A percentile compares a stretch with the other conserved stretches of the same genome.
Conservation (phyloP, 164 flowering plant species). For the Warburgia ugandensis region DNA sequence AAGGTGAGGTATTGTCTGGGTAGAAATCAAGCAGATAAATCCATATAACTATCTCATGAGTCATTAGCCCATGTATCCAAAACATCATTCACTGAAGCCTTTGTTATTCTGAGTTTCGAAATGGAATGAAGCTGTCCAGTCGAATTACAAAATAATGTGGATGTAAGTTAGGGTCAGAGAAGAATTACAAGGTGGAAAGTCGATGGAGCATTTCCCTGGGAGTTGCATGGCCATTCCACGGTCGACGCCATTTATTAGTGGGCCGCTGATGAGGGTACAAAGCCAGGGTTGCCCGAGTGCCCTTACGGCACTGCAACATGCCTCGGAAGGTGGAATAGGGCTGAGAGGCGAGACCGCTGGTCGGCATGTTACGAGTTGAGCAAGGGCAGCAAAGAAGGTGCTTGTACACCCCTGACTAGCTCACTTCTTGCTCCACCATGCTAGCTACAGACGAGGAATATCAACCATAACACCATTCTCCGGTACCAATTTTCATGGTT, state of each 20-base stretch:
- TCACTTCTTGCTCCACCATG: conserved; percentile 25
- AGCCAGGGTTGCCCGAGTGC: conserved; percentile 76
- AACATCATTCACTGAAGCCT: too few species aligned
- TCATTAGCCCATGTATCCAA: too few species aligned
- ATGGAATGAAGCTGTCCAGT: too few species aligned
- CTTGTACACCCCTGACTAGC: conserved; percentile 40
- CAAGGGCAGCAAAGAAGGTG: conserved; percentile 71
- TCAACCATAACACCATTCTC: background rate
- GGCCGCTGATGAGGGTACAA: conserved; percentile 74
- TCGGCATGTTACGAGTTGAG: conserved; percentile 83
- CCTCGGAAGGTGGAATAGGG: conserved; percentile 62
- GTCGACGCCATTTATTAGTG: conserved; percentile 77
- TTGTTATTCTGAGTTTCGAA: background rate
- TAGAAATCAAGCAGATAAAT: conserved; percentile 79
- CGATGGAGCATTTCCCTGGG: conserved; percentile 61
- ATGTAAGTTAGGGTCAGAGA: background rate
- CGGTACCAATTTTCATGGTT: background rate
- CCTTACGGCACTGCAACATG: conserved; percentile 65
- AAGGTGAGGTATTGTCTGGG: conserved; percentile 60
- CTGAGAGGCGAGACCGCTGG: conserved; percentile 69
- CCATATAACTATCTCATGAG: too few species aligned
- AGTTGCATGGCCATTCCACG: conserved; percentile 72
- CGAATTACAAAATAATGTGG: too few species aligned
- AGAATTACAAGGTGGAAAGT: conserved; percentile 53
- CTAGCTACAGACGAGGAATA: conserved; percentile 21